phyloP scores from a whole-genome alignment of 2,329 filamentous ascomycete species.

The Penicillium hesseltinei region DNA sequence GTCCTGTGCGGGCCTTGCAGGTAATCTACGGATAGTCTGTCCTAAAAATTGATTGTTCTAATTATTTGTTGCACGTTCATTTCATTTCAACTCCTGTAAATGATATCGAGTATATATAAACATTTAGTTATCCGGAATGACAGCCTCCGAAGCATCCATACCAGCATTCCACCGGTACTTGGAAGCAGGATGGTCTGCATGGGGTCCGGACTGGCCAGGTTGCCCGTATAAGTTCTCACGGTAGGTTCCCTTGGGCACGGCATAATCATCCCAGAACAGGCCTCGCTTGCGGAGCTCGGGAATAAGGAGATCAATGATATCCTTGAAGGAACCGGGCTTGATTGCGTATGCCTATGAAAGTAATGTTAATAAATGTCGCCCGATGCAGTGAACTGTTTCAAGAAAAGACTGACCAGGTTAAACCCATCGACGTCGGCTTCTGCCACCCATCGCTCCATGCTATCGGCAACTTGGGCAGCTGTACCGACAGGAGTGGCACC shows the following conservation, averaged over 20 bases:
- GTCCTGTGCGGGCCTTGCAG: slow-evolving; percentile 1
- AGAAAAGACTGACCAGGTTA: slow-evolving; percentile 58
- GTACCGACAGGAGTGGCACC: slow-evolving; percentile 66
- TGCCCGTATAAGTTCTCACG: slow-evolving; percentile 40
- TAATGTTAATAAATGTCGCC: slow-evolving; percentile 1
- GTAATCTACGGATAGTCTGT: slow-evolving; percentile 10
- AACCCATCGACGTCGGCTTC: slow-evolving; percentile 74
- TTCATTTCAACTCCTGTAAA: not conserved
- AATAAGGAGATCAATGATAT: slow-evolving; percentile 64
- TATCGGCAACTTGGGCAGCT: slow-evolving; percentile 63
- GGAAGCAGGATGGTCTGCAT: slow-evolving; percentile 36
- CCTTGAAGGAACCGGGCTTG: slow-evolving; percentile 67
- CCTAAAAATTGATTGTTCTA: slow-evolving; percentile 7
- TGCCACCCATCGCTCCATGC: slow-evolving; percentile 64
- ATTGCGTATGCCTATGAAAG: slow-evolving; percentile 58
- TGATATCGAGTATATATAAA: not conserved
- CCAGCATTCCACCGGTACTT: slow-evolving; percentile 41
- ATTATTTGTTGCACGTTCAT: not conserved
- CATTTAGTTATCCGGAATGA: slow-evolving; percentile 26
- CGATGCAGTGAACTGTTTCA: not conserved
- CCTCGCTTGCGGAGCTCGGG: slow-evolving; percentile 62
- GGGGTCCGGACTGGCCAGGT: slow-evolving; percentile 35
- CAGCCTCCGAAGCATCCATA: slow-evolving; percentile 31
- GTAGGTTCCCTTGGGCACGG: slow-evolving; percentile 37
- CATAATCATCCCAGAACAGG: slow-evolving; percentile 41